phyloP scores from a whole-genome alignment of 1,139 yeast genomes.

The Scheffersomyces lignicola region DNA sequence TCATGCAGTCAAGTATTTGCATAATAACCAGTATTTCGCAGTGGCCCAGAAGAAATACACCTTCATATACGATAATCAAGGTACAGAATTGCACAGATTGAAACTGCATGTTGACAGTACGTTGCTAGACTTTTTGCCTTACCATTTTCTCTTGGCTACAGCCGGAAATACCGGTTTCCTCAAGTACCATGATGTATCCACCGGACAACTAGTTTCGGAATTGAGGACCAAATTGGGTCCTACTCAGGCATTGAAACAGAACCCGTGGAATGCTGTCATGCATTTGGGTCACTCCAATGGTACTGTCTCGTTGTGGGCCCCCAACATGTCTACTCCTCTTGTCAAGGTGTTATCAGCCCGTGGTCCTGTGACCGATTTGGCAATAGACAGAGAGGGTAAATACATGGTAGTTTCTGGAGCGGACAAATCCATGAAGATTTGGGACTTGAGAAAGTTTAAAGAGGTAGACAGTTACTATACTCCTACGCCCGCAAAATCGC shows the following conservation, averaged over 20 bases:
- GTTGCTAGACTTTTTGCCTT: slow-evolving; percentile 82
- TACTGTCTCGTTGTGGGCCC: slow-evolving; percentile 91
- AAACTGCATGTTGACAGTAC: slow-evolving; percentile 89
- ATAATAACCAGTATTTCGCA: slow-evolving; percentile 91
- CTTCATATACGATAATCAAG: slow-evolving; percentile 86
- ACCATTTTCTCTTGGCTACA: slow-evolving; percentile 83
- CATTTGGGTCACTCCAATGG: slow-evolving; percentile 95
- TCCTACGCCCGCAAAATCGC: slow-evolving; percentile 83
- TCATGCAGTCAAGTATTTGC: slow-evolving; percentile 84
- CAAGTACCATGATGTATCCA: slow-evolving; percentile 92
- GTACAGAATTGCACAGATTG: slow-evolving; percentile 88
- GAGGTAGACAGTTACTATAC: slow-evolving; percentile 71
- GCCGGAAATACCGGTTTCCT: slow-evolving; percentile 88
- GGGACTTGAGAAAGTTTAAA: slow-evolving; percentile 89
- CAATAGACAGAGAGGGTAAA: slow-evolving; percentile 87
- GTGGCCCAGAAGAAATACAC: slow-evolving; percentile 96
- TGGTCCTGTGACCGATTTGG: slow-evolving; percentile 86
- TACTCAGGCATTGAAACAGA: slow-evolving; percentile 81
- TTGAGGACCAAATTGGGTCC: slow-evolving; percentile 88
- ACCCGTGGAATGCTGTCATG: slow-evolving; percentile 94
- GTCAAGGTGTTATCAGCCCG: slow-evolving; percentile 78
- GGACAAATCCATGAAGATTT: slow-evolving; percentile 79
- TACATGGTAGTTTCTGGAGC: slow-evolving; percentile 95
- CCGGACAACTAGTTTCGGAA: slow-evolving; percentile 85
- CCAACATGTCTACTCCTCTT: slow-evolving; percentile 81